Percentiles rank a stretch among this genome's conserved stretches.
phyloP scores from a whole-genome alignment of 768 basidiomycete genomes.

The Macrocybe gigantea region DNA sequence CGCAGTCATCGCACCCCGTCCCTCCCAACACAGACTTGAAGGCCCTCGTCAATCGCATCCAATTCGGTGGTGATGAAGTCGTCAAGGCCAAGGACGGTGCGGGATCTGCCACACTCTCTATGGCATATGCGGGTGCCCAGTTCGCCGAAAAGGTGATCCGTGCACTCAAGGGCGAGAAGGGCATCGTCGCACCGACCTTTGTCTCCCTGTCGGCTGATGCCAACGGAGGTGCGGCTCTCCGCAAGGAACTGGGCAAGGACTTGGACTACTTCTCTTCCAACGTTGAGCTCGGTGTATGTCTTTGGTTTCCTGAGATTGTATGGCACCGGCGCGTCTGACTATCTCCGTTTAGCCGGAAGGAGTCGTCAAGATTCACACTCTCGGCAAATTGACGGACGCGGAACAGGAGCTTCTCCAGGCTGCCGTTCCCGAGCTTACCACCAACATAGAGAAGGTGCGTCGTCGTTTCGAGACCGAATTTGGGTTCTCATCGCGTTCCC shows the following conservation, averaged over 20 bases:
- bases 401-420: slow-evolving; percentile 77
- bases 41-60: slow-evolving; percentile 75
- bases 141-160: slow-evolving; percentile 81
- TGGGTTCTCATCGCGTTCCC: neutral
- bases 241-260: slow-evolving; percentile 68
- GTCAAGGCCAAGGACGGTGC: slow-evolving; percentile 95
- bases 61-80: slow-evolving; percentile 96
- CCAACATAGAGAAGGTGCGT: slow-evolving; percentile 67
- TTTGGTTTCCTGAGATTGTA: neutral
- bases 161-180: slow-evolving; percentile 84
- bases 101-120: slow-evolving; percentile 94
- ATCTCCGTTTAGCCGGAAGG: slow-evolving; percentile 56
- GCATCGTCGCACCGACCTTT: slow-evolving; percentile 78
- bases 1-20: slow-evolving; percentile 78
- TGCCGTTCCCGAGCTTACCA: slow-evolving; percentile 72
- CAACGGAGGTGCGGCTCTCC: slow-evolving; percentile 65
- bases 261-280: slow-evolving; percentile 87
- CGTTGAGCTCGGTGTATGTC: slow-evolving; percentile 80
- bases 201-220: slow-evolving; percentile 74
- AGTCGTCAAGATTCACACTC: slow-evolving; percentile 73
- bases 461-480: neutral
- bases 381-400: slow-evolving; percentile 66
- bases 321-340: slow-evolving; percentile 4
- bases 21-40: slow-evolving; percentile 45
- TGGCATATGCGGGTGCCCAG: slow-evolving; percentile 93